phyloP scores from a whole-genome alignment of 768 basidiomycete species.

The Suillus decipiens region DNA sequence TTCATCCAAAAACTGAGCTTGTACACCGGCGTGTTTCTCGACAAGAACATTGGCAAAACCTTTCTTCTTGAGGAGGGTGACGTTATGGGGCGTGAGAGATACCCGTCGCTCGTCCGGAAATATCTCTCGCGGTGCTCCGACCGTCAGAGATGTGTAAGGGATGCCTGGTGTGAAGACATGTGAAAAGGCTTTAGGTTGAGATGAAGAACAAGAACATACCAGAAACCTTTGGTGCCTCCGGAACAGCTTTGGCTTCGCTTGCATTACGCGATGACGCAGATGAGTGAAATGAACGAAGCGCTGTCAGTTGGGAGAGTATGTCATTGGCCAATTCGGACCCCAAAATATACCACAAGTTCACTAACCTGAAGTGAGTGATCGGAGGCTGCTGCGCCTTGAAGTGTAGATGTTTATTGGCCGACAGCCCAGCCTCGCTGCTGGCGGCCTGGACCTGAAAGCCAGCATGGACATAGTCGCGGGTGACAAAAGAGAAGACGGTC shows the following conservation, averaged over 20 bases:
- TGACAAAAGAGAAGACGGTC: slow-evolving; percentile 22
- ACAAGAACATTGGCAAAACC: slow-evolving; percentile 76
- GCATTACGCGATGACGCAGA: slow-evolving; percentile 24
- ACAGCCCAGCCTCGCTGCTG: slow-evolving; percentile 24
- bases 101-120: slow-evolving; percentile 82
- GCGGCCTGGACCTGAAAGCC: slow-evolving; percentile 34
- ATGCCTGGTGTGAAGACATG: slow-evolving; percentile 36
- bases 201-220: slow-evolving; percentile 21
- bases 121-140: slow-evolving; percentile 78
- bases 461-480: slow-evolving; percentile 32
- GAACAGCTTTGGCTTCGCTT: slow-evolving; percentile 16
- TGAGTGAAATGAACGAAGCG: slow-evolving; percentile 33
- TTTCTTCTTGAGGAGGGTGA: slow-evolving; percentile 74
- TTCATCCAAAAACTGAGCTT: slow-evolving; percentile 80
- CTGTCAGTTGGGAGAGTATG: slow-evolving; percentile 18
- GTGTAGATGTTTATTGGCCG: slow-evolving; percentile 21
- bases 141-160: slow-evolving; percentile 71
- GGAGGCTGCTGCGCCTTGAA: slow-evolving; percentile 17
- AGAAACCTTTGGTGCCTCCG: slow-evolving; percentile 24
- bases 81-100: slow-evolving; percentile 79
- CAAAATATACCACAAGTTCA: neutral
- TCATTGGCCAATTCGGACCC: neutral
- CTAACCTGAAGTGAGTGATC: slow-evolving; percentile 28
- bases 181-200: neutral
- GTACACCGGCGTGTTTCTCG: slow-evolving; percentile 67